These are phyloP conservation scores for Linnemannia hyalina DNA, from an alignment of 192 early-diverging fungal genomes.

Conservation along the genomic window DNA sequence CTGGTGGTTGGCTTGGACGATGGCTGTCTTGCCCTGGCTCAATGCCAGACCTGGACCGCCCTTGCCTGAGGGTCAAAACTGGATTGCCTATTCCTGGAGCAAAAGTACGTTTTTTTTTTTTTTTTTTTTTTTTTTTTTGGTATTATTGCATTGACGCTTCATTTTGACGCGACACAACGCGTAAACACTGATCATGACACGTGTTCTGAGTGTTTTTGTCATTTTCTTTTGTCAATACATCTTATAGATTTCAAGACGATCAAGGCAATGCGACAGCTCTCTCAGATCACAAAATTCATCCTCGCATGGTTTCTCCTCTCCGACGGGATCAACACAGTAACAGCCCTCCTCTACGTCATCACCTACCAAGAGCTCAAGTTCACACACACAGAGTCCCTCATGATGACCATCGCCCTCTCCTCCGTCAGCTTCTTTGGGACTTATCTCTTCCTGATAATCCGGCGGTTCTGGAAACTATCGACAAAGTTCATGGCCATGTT, in stretches of 20 bases:
- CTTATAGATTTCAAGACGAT: constrained; percentile 54
- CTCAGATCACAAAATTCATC: constrained; percentile 68
- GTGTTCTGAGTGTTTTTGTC: not conserved
- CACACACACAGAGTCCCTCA: constrained; percentile 58
- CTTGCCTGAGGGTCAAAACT: constrained; percentile 59
- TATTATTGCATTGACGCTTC: not conserved
- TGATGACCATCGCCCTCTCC: constrained; percentile 63
- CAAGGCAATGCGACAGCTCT: constrained; percentile 57
- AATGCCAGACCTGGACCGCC: constrained; percentile 60
- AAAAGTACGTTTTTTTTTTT: constrained; percentile 29
- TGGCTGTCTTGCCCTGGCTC: constrained; percentile 53
- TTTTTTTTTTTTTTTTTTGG: no score
- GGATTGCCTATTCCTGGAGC: constrained; percentile 55
- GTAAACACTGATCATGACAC: not conserved
- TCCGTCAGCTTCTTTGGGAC: constrained; percentile 62
- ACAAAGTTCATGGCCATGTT: constrained; percentile 64
- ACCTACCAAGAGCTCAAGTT: constrained; percentile 67
- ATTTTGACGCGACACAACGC: not conserved
- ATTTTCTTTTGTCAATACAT: not conserved
- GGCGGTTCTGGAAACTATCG: constrained; percentile 51
- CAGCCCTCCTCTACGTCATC: constrained; percentile 68
- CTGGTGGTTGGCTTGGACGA: constrained; percentile 64
- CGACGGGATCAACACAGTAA: constrained; percentile 68
- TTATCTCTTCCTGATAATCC: constrained; percentile 63
- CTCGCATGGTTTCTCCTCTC: constrained; percentile 77